Evolutionary conservation across 2,329 filamentous ascomycete genomes (phyloP).

Genomic region (Stenocarpella maydis): DNA sequence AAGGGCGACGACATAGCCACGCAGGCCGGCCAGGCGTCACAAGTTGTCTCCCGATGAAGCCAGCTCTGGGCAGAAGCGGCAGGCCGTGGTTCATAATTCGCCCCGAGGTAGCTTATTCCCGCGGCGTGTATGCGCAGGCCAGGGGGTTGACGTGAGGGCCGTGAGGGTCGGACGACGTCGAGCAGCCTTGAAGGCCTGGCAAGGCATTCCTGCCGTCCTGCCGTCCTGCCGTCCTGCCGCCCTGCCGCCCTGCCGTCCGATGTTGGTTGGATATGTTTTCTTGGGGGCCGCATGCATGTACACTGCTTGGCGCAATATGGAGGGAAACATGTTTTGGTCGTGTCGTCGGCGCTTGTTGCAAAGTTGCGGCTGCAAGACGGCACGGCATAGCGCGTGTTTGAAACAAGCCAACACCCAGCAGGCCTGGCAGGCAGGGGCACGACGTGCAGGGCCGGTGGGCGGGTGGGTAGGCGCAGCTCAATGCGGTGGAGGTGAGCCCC

Average conservation of each 20-base stretch:
- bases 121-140: not conserved
- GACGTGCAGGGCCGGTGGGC: constrained; percentile 22
- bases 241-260: constrained; percentile 4
- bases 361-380: constrained; percentile 21
- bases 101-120: not conserved
- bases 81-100: not conserved
- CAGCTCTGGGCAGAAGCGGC: not conserved
- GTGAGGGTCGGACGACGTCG: constrained; percentile 14
- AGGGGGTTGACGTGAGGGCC: constrained; percentile 22
- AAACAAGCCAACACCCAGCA: constrained; percentile 31
- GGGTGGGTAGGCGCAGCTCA: constrained; percentile 26
- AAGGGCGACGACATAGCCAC: constrained; percentile 1
- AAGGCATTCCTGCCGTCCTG: not conserved
- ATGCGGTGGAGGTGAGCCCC: constrained; percentile 17
- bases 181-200: not conserved
- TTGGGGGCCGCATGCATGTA: constrained; percentile 17
- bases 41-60: not conserved
- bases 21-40: not conserved
- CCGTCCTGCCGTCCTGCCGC: not conserved
- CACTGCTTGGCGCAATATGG: constrained; percentile 23
- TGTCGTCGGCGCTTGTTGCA: constrained; percentile 17
- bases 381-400: constrained; percentile 29
- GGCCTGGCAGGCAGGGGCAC: constrained; percentile 14
- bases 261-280: constrained; percentile 12
- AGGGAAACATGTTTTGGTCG: constrained; percentile 7